These are phyloP conservation scores for Coemansia furcata DNA, from an alignment of 192 early-diverging fungal species.

Conservation along the genomic window DNA sequence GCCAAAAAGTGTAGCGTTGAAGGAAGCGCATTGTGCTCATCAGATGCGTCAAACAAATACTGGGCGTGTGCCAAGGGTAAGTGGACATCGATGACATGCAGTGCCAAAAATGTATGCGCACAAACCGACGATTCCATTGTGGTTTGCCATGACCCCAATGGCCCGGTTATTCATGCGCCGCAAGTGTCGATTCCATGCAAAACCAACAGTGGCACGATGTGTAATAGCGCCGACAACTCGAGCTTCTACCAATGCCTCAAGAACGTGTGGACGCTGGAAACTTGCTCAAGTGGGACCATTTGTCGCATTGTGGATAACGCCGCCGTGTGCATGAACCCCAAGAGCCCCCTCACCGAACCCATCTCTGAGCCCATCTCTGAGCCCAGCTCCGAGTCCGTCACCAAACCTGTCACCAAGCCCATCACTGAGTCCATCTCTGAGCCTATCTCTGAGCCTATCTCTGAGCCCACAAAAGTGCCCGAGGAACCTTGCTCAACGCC, in stretches of 20 bases:
- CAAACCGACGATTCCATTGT: conserved; percentile 1
- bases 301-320: conserved; percentile 30
- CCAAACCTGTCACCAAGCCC: background rate
- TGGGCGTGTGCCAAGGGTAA: background rate
- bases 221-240: conserved; percentile 11
- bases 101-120: background rate
- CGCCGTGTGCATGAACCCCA: conserved; percentile 36
- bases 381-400: background rate
- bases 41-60: conserved; percentile 4
- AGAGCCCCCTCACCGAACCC: background rate
- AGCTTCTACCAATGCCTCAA: conserved; percentile 33
- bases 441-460: background rate
- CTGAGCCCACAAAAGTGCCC: background rate
- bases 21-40: conserved; percentile 1
- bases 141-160: conserved; percentile 7
- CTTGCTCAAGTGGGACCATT: conserved; percentile 25
- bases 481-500: conserved; percentile 20
- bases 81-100: conserved; percentile 1
- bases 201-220: conserved; percentile 19
- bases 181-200: conserved; percentile 8
- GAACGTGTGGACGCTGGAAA: conserved; percentile 23
- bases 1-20: conserved; percentile 1
- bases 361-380: background rate
- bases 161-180: background rate
- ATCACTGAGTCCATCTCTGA: background rate